Percentiles rank a stretch among this genome's conserved stretches.
Conservation (phyloP, 2,329 filamentous ascomycete genomes). For the Pestalotiopsis sp. region DNA sequence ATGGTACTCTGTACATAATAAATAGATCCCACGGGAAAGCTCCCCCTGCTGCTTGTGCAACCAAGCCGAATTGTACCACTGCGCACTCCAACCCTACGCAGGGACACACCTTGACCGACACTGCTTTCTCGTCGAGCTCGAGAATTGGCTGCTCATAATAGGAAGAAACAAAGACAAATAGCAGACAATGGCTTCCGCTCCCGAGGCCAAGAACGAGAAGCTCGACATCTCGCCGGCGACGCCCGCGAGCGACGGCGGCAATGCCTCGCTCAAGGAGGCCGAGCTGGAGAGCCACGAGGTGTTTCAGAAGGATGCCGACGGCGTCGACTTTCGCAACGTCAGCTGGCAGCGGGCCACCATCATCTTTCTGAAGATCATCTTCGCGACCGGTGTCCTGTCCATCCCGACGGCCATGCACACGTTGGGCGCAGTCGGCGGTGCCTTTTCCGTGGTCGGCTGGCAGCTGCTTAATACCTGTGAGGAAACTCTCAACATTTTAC, state of each 20-base stretch:
- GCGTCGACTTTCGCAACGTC: conserved; percentile 56
- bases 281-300: conserved; percentile 40
- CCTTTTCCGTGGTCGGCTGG: conserved; percentile 27
- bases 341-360: conserved; percentile 52
- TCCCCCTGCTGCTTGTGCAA: neutral
- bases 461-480: conserved; percentile 26
- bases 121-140: neutral
- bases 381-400: conserved; percentile 27
- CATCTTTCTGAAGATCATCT: conserved; percentile 52
- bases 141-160: neutral
- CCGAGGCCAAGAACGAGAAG: conserved; percentile 13
- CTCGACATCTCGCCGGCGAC: conserved; percentile 11
- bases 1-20: neutral
- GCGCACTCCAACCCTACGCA: neutral
- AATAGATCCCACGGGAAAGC: neutral
- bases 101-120: neutral
- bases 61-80: neutral
- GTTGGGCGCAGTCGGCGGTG: conserved; percentile 26
- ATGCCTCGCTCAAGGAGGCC: conserved; percentile 14
- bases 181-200: conserved; percentile 1
- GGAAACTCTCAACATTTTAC: neutral
- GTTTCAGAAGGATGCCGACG: conserved; percentile 48
- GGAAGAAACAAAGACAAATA: too few species aligned
- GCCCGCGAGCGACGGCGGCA: neutral
- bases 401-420: conserved; percentile 29